Conservation (phyloP, 257 asterid genomes). For the Fraxinus americana region DNA sequence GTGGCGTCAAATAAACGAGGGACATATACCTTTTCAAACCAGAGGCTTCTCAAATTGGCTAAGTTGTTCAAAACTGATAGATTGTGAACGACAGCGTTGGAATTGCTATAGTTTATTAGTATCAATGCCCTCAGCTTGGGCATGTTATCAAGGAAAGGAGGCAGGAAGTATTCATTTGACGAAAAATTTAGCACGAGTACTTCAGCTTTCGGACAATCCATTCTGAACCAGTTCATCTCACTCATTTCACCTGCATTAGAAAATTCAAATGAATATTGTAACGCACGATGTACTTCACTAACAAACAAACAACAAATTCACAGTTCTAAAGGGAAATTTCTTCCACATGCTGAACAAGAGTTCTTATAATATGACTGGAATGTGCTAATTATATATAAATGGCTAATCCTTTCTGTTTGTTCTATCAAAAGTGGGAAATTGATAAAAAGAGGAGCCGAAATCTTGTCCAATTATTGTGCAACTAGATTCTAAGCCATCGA, state of each 20-base stretch:
- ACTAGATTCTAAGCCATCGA: not conserved
- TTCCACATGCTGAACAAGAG: not conserved
- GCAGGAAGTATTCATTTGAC: slow-evolving; percentile 60
- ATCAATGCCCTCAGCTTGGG: slow-evolving; percentile 79
- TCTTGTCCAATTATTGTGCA: not conserved
- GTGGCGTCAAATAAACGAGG: slow-evolving; percentile 68
- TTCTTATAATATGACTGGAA: not conserved
- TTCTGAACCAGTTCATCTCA: slow-evolving; percentile 71
- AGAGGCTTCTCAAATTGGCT: slow-evolving; percentile 75
- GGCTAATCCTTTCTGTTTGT: not conserved
- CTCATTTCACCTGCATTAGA: slow-evolving; percentile 64
- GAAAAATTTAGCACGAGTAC: slow-evolving; percentile 81
- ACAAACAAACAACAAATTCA: not conserved
- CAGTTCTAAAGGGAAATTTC: not conserved
- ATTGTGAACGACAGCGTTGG: slow-evolving; percentile 56
- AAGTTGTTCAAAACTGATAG: slow-evolving; percentile 60
- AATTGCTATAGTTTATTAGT: slow-evolving; percentile 62
- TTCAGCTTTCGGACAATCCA: slow-evolving; percentile 88
- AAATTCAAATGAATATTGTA: not conserved
- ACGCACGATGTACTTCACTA: not conserved
- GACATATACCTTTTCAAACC: slow-evolving; percentile 70
- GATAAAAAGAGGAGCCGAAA: not conserved
- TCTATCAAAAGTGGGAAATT: not conserved
- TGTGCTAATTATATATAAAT: not conserved
- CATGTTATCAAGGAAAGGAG: slow-evolving; percentile 75